Evolutionary conservation across 371 early-diverging fungal species (phyloP), one percentile per base, ranked within the genome.

Genomic region (Mortierella sp.): DNA sequence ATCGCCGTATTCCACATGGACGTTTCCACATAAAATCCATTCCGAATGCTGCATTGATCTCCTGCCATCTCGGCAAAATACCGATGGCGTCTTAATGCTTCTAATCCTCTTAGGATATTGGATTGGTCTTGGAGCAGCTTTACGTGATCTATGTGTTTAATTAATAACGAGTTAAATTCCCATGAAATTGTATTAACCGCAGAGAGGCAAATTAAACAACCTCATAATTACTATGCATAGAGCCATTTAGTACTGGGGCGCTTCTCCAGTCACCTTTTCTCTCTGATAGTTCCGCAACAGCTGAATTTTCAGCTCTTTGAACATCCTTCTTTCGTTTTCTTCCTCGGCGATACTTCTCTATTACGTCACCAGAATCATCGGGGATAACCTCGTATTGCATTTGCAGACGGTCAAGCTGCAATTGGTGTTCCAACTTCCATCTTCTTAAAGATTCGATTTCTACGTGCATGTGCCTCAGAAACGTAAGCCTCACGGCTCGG

Each of bases 41-140:
- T 19, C 16, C 59, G 64, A 13, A 58, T 7, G 4, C 16, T 32
- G 24, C n/a, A 19, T 21, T 19, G 24, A 16, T 53, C 33, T 16
- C 19, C 36, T 40, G 70, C 58, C 36, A 40, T n/a, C n/a, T 70
- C 65, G n/a, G 59, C 43, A 64, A 64, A 70, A 52, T 58, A 70
- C 1, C 58, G 64, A 21, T 28, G 52, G 4, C 65, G 57, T 36
- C 70, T 58, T 0, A 70, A 33, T 3, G 45, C 5, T 33, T 70
- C 64, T 38, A 58, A 9, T 22, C 55, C 59, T 50, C 41, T 58
- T n/a, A 70, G 40, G 28, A 70, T 40, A 15, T 50, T 58, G 4
- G 22, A 21, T 47, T 70, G 63, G 41, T 15, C 22, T 1, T 13
- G 19, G 13, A 21, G 10, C 8, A 63, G 19, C 45, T 55, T 50